A percentile compares a stretch with the other conserved stretches of the same genome.
phyloP scores from a whole-genome alignment of 2,329 filamentous ascomycete species.

The Nigrograna mackinnonii region DNA sequence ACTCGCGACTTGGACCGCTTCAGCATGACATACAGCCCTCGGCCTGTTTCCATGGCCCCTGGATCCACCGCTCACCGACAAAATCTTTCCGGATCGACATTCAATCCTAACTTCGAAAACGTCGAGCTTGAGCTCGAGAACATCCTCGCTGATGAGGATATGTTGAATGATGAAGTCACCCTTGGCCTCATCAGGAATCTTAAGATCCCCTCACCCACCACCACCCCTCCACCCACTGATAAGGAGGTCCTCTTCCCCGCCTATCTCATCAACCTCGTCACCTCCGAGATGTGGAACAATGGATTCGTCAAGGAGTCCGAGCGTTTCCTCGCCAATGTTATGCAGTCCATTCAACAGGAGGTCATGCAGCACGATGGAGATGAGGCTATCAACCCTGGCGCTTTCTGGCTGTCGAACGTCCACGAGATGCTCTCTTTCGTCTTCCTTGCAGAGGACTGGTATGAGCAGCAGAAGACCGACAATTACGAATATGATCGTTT shows the following conservation, averaged over 20 bases:
- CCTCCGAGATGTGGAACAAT: slow-evolving; percentile 99
- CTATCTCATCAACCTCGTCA: slow-evolving; percentile 98
- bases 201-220: slow-evolving; percentile 89
- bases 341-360: slow-evolving; percentile 99
- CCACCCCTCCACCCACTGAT: slow-evolving; percentile 87
- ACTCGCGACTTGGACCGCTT: slow-evolving; percentile 85
- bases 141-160: slow-evolving; percentile 91
- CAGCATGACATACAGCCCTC: slow-evolving; percentile 89
- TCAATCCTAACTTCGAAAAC: slow-evolving; percentile 81
- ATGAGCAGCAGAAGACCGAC: slow-evolving; percentile 98
- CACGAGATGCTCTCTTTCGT: slow-evolving; percentile 99
- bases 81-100: slow-evolving; percentile 74
- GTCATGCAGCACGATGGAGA: slow-evolving; percentile 99
- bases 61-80: slow-evolving; percentile 66
- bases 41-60: slow-evolving; percentile 95
- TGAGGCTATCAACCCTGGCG: slow-evolving; percentile 93
- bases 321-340: slow-evolving; percentile 97
- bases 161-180: slow-evolving; percentile 94
- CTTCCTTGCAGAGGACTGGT: slow-evolving; percentile 99
- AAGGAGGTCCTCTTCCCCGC: slow-evolving; percentile 99
- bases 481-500: slow-evolving; percentile 99
- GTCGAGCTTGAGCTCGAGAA: slow-evolving; percentile 95
- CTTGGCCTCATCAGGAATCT: slow-evolving; percentile 95
- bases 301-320: slow-evolving; percentile 99
- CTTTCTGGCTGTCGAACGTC: slow-evolving; percentile 99